Evolutionary conservation across 176 grass and related monocot genomes (phyloP).

Genomic region (bread wheat (Triticum aestivum)): IWGSC_CS_RefSeq_v2.1 NC_057797.1:1841166-1841665

Average conservation of each 20-base stretch:
- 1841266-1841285: no score
- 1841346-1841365: no score
- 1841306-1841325: no score
- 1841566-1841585: constrained; percentile 45
- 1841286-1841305: no score
- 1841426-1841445: constrained; percentile 3
- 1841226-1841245: no score
- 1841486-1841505: constrained; percentile 23
- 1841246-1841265: no score
- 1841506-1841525: constrained; percentile 51
- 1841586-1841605: background rate
- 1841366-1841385: no score
- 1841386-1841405: no score
- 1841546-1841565: constrained; percentile 19
- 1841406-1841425: background rate
- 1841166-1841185: no score
- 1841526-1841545: constrained; percentile 35
- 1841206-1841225: no score
- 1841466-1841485: constrained; percentile 22
- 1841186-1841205: no score
- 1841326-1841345: no score
- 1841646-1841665: constrained; percentile 47
- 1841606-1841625: constrained; percentile 30
- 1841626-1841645: constrained; percentile 20
- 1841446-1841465: background rate